These are phyloP conservation scores for Metschnikowia hibisci DNA, from an alignment of 805 yeast genomes.

Conservation along the genomic window DNA sequence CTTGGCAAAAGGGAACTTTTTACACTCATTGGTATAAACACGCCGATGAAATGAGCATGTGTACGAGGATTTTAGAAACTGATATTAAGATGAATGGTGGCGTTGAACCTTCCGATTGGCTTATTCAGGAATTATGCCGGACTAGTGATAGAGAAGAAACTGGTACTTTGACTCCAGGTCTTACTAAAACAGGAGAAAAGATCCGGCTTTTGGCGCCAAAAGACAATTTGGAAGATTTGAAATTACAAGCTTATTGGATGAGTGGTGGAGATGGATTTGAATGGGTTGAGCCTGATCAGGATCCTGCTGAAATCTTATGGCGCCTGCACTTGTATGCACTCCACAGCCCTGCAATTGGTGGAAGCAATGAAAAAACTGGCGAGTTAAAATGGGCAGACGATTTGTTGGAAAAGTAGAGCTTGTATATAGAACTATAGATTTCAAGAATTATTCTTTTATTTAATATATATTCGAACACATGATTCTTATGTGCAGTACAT, in stretches of 20 bases:
- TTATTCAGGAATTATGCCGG: slow-evolving; percentile 39
- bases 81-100: slow-evolving; percentile 52
- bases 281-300: slow-evolving; percentile 24
- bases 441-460: too few species aligned
- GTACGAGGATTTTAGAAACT: slow-evolving; percentile 59
- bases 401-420: slow-evolving; percentile 12
- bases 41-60: slow-evolving; percentile 66
- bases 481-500: too few species aligned
- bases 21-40: slow-evolving; percentile 61
- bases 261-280: slow-evolving; percentile 42
- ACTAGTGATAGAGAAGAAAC: slow-evolving; percentile 24
- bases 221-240: slow-evolving; percentile 54
- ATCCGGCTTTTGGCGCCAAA: slow-evolving; percentile 37
- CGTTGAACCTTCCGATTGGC: slow-evolving; percentile 25
- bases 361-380: slow-evolving; percentile 9
- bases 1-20: slow-evolving; percentile 64
- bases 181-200: slow-evolving; percentile 34
- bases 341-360: slow-evolving; percentile 18
- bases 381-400: slow-evolving; percentile 41
- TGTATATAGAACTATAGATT: too few species aligned
- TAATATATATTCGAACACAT: too few species aligned
- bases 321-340: slow-evolving; percentile 25
- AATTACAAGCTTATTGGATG: slow-evolving; percentile 82
- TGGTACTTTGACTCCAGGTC: slow-evolving; percentile 31
- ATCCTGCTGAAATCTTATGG: slow-evolving; percentile 43